Evolutionary conservation across 768 basidiomycete species (phyloP).

Genomic region (Suillus fuscotomentosus): DNA sequence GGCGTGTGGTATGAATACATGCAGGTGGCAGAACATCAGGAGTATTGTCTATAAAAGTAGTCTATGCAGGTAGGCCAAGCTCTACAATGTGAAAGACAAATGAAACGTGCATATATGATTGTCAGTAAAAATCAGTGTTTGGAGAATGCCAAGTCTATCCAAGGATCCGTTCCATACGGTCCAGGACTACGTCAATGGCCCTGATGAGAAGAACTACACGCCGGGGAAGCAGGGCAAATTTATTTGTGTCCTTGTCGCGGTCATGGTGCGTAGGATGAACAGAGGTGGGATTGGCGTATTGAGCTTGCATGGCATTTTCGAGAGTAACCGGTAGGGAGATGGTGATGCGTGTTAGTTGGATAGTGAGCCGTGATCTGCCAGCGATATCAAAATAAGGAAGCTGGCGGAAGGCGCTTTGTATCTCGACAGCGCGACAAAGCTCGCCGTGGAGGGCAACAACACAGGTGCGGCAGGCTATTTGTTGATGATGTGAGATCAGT

Average conservation of each 20-base stretch:
- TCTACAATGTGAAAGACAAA: not conserved
- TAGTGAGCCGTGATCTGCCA: slow-evolving; percentile 71
- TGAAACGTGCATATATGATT: not conserved
- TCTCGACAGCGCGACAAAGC: slow-evolving; percentile 75
- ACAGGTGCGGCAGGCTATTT: slow-evolving; percentile 71
- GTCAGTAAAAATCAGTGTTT: not conserved
- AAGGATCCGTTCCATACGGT: slow-evolving; percentile 62
- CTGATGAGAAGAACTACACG: slow-evolving; percentile 59
- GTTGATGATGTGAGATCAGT: not conserved
- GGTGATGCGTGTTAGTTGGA: slow-evolving; percentile 76
- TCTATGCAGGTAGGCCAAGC: not conserved
- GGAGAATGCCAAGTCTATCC: slow-evolving; percentile 15
- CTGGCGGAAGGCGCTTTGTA: slow-evolving; percentile 73
- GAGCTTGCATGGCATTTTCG: slow-evolving; percentile 63
- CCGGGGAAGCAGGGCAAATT: slow-evolving; percentile 48
- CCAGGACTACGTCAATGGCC: slow-evolving; percentile 59
- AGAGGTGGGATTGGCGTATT: slow-evolving; percentile 20
- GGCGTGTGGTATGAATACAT: slow-evolving; percentile 1
- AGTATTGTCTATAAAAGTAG: not conserved
- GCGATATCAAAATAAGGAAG: slow-evolving; percentile 78
- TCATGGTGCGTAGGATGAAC: slow-evolving; percentile 17
- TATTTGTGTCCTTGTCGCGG: slow-evolving; percentile 17
- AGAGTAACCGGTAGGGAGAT: slow-evolving; percentile 72
- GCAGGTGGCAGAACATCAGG: not conserved
- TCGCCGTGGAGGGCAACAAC: slow-evolving; percentile 71